Evolutionary conservation across 2,329 filamentous ascomycete species (phyloP).

Genomic region (Rhexocercosporidium sp.): DNA sequence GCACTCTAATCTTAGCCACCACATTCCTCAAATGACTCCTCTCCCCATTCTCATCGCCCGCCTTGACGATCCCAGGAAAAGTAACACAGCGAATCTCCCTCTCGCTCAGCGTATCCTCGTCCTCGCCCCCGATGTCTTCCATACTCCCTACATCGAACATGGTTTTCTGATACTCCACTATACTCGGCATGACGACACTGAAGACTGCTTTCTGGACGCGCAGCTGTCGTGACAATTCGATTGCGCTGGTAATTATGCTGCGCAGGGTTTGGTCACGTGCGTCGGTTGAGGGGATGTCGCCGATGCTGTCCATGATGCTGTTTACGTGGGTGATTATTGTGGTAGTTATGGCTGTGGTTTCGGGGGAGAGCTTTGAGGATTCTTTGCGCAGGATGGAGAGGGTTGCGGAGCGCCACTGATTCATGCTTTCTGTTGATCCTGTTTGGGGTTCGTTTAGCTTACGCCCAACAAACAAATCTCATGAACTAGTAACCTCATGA

Average conservation of each 20-base stretch:
- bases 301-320: slow-evolving; percentile 55
- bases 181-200: slow-evolving; percentile 59
- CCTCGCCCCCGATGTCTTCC: slow-evolving; percentile 69
- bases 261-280: slow-evolving; percentile 59
- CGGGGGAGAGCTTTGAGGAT: slow-evolving; percentile 51
- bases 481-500: not conserved
- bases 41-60: slow-evolving; percentile 67
- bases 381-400: slow-evolving; percentile 63
- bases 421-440: slow-evolving; percentile 58
- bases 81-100: slow-evolving; percentile 65
- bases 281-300: slow-evolving; percentile 38
- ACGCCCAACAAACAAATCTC: not conserved
- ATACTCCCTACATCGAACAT: slow-evolving; percentile 64
- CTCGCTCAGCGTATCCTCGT: slow-evolving; percentile 58
- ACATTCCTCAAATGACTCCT: slow-evolving; percentile 66
- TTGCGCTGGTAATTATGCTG: slow-evolving; percentile 55
- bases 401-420: slow-evolving; percentile 71
- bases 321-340: slow-evolving; percentile 54
- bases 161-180: slow-evolving; percentile 54
- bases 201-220: slow-evolving; percentile 64
- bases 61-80: slow-evolving; percentile 68
- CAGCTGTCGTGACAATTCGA: slow-evolving; percentile 62
- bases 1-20: slow-evolving; percentile 68
- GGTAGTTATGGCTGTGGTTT: slow-evolving; percentile 51
- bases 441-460: slow-evolving; percentile 11